Evolutionary conservation across 441 rosid species (phyloP).

Genomic region (Cnidoscolus chayamansa): DNA sequence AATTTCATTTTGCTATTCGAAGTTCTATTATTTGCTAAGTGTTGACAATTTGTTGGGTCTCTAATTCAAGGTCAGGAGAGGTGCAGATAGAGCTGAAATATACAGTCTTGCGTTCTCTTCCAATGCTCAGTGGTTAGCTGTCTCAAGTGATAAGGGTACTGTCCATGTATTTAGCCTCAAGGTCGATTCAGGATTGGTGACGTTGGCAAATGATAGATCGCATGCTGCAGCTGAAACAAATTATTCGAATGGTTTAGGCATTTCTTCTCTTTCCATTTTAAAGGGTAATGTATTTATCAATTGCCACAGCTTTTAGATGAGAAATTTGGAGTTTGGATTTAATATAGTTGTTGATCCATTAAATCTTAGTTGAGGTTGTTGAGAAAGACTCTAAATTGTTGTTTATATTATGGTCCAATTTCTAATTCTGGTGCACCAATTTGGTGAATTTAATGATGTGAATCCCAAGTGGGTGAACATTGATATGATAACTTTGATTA

Average conservation of each 20-base stretch:
- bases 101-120: slow-evolving; percentile 72
- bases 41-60: background rate
- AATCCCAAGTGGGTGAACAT: background rate
- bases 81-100: slow-evolving; percentile 77
- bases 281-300: slow-evolving; percentile 44
- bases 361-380: background rate
- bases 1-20: background rate
- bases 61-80: slow-evolving; percentile 60
- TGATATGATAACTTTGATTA: background rate
- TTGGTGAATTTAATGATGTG: too few relatives aligned
- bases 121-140: slow-evolving; percentile 62
- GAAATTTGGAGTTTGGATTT: too few relatives aligned
- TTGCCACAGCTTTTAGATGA: too few relatives aligned
- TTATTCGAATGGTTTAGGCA: slow-evolving; percentile 32
- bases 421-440: too few relatives aligned
- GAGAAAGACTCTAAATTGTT: background rate
- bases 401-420: background rate
- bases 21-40: slow-evolving; percentile 1
- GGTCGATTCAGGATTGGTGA: slow-evolving; percentile 38
- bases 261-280: slow-evolving; percentile 59
- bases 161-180: slow-evolving; percentile 71
- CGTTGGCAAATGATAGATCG: slow-evolving; percentile 32
- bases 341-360: background rate
- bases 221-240: slow-evolving; percentile 33
- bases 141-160: slow-evolving; percentile 80